phyloP scores from a whole-genome alignment of 208 protist species.

The Leishmania tarentolae region DNA sequence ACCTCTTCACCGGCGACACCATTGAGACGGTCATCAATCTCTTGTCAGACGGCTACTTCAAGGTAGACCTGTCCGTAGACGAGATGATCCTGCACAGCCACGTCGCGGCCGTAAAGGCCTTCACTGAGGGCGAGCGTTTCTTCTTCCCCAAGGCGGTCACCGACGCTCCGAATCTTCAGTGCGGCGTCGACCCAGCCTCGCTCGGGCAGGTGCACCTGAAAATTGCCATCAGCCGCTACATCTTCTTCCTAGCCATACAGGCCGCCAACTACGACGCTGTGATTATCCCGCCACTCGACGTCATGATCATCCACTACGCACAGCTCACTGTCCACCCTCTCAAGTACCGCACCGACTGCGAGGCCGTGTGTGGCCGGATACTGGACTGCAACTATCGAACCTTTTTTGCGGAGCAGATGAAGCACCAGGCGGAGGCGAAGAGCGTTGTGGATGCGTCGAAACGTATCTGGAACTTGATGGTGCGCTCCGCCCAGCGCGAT shows the following conservation, averaged over 20 bases:
- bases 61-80: constrained; percentile 81
- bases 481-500: constrained; percentile 72
- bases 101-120: constrained; percentile 57
- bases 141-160: constrained; percentile 48
- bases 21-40: constrained; percentile 84
- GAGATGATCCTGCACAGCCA: constrained; percentile 71
- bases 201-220: constrained; percentile 47
- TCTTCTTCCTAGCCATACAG: constrained; percentile 90
- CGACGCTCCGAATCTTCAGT: constrained; percentile 12
- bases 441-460: constrained; percentile 63
- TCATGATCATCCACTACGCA: constrained; percentile 86
- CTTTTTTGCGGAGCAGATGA: constrained; percentile 71
- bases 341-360: constrained; percentile 82
- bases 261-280: constrained; percentile 86
- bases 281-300: constrained; percentile 88
- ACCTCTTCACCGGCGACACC: constrained; percentile 79
- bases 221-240: constrained; percentile 81
- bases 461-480: constrained; percentile 89
- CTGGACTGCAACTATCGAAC: constrained; percentile 87
- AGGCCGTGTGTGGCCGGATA: constrained; percentile 82
- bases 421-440: constrained; percentile 50
- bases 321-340: constrained; percentile 74
- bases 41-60: constrained; percentile 84
- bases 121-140: constrained; percentile 60
- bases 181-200: background rate